Evolutionary conservation across 495 filamentous ascomycete genomes (phyloP), one percentile per base, ranked within the genome.

Genomic region (Penicillium longicatenatum): DNA sequence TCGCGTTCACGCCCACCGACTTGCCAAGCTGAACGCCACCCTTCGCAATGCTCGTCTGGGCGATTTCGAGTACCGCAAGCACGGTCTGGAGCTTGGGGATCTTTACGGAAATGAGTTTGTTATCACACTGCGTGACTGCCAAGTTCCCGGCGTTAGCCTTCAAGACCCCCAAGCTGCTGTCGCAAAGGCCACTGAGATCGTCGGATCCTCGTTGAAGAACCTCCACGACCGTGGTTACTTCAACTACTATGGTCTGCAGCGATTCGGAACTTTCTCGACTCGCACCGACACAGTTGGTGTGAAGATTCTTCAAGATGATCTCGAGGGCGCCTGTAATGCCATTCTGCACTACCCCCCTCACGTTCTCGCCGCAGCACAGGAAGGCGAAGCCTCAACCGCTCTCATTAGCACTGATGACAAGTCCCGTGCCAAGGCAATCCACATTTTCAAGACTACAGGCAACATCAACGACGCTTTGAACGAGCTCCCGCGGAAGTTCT

Each of bases 231-330:
- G 84, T 14, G 94, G 94, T 0, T 98, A 96, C 74, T 85, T 98
- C 70, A 98, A 98, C 70, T 98, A 98, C 76, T 98, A 89, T 58
- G 94, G 94, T 14, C 83, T 97, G 3, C 94, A 98, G 73, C 86
- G 94, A 12, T 98, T 98, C 62, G 94, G 94, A 22, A 89, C 90
- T 4, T 93, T 92, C 70, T 71, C 82, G 4, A 88, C 87, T 6
- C 85, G 90, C 5, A 98, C 94, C 1, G 89, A 97, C 60, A 81
- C 82, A 1, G 71, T 96, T 12, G 94, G 94, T 33, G 79, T 89
- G 65, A 89, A 89, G 66, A 89, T 98, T 52, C 83, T 98, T 1
- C 82, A 90, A 63, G 84, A 81, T 12, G 84, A 97, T 60, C 92
- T 89, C 65, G 80, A 91, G 68, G 89, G 82, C 29, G 92, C 92